Evolutionary conservation across 441 rosid species (phyloP).

Genomic region (Adansonia gregorii): DNA sequence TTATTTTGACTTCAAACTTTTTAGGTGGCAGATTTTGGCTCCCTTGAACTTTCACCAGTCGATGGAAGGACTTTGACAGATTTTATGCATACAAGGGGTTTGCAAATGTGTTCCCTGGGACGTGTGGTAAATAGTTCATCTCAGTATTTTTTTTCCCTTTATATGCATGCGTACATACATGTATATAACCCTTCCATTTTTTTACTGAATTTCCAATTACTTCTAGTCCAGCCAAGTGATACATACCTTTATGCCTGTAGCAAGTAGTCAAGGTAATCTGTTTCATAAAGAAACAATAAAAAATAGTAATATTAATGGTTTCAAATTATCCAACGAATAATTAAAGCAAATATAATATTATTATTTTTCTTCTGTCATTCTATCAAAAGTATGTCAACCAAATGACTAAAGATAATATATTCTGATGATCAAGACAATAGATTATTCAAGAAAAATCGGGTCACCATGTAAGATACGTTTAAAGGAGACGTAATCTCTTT

Average conservation of each 20-base stretch:
- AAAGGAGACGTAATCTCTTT: conserved; percentile 2
- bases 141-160: conserved; percentile 1
- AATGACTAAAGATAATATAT: neutral
- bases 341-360: neutral
- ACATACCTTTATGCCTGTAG: neutral
- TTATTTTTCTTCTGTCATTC: neutral
- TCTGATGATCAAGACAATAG: neutral
- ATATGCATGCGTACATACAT: neutral
- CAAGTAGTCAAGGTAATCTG: neutral
- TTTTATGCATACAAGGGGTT: conserved; percentile 86
- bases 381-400: neutral
- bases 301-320: neutral
- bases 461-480: neutral
- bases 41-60: conserved; percentile 87
- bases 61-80: conserved; percentile 87
- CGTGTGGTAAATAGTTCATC: conserved; percentile 54
- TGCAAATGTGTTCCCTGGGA: conserved; percentile 77
- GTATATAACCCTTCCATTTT: conserved; percentile 11
- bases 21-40: conserved; percentile 89
- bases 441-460: neutral
- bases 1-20: conserved; percentile 33
- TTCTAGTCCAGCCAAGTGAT: conserved; percentile 1
- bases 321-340: neutral
- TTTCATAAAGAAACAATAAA: conserved; percentile 9
- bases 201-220: neutral